phyloP scores from a whole-genome alignment of 352 stramenopile species.

The Globisporangium emineosum region DNA sequence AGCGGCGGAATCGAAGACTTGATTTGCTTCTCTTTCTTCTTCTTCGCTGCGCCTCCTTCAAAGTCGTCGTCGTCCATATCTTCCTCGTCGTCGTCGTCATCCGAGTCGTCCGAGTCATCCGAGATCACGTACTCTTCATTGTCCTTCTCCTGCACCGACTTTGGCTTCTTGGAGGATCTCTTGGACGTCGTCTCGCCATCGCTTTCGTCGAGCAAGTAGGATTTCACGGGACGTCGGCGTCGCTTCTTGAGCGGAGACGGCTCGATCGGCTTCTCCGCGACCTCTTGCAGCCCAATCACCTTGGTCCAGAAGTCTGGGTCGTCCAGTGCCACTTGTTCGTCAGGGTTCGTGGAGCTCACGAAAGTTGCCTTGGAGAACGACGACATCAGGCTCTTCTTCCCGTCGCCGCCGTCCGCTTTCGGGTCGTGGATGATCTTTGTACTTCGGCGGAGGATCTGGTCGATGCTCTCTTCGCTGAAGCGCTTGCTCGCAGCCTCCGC shows the following conservation, averaged over 20 bases:
- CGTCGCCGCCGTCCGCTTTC: constrained; percentile 43
- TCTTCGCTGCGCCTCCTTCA: constrained; percentile 19
- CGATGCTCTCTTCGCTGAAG: constrained; percentile 98
- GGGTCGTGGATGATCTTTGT: constrained; percentile 87
- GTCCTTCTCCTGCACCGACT: constrained; percentile 30
- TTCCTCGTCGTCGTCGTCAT: constrained; percentile 52
- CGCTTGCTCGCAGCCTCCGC: constrained; percentile 92
- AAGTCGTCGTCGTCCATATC: constrained; percentile 53
- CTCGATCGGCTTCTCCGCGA: constrained; percentile 59
- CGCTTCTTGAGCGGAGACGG: constrained; percentile 74
- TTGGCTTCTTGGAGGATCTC: constrained; percentile 21
- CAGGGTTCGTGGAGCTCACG: constrained; percentile 81
- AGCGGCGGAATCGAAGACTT: constrained; percentile 32
- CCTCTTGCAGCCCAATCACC: constrained; percentile 83
- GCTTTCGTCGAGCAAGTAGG: constrained; percentile 68
- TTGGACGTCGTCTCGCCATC: constrained; percentile 36
- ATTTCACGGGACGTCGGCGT: constrained; percentile 65
- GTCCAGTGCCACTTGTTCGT: constrained; percentile 89
- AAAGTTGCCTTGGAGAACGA: constrained; percentile 94
- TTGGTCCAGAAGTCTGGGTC: constrained; percentile 96
- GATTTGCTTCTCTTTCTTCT: constrained; percentile 30
- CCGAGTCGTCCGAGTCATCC: constrained; percentile 52
- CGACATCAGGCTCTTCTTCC: constrained; percentile 79
- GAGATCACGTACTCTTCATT: constrained; percentile 78
- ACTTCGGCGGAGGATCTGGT: constrained; percentile 94